Conservation (phyloP, 352 stramenopile genomes). For the Elongisporangium senticosum region DNA sequence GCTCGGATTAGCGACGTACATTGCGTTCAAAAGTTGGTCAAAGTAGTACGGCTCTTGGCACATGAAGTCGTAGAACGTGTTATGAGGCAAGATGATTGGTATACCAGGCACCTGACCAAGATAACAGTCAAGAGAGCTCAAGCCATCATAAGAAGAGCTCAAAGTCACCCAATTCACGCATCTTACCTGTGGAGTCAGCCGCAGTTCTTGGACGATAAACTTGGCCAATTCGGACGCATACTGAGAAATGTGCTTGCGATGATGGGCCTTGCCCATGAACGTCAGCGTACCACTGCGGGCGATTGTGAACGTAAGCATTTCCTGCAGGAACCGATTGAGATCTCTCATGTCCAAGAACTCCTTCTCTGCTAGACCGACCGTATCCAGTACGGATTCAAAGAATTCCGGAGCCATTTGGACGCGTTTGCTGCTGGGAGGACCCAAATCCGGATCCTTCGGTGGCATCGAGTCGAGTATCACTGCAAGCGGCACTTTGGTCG, state of each 20-base stretch:
- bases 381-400: slow-evolving; percentile 31
- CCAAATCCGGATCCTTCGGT: background rate
- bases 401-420: slow-evolving; percentile 36
- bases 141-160: background rate
- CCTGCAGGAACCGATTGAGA: slow-evolving; percentile 38
- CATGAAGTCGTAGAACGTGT: slow-evolving; percentile 52
- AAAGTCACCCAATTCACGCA: slow-evolving; percentile 1
- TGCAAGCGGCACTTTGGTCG: slow-evolving; percentile 10
- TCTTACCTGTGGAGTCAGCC: slow-evolving; percentile 34
- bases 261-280: slow-evolving; percentile 59
- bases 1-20: slow-evolving; percentile 40
- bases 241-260: slow-evolving; percentile 40
- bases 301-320: slow-evolving; percentile 50
- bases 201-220: slow-evolving; percentile 38
- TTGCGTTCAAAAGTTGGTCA: slow-evolving; percentile 28
- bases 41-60: slow-evolving; percentile 41
- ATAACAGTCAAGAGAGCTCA: slow-evolving; percentile 1
- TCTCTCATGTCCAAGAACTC: slow-evolving; percentile 42
- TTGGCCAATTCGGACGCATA: slow-evolving; percentile 44
- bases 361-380: slow-evolving; percentile 27
- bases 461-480: background rate
- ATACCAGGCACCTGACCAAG: background rate
- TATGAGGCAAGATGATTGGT: slow-evolving; percentile 25
- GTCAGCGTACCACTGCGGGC: slow-evolving; percentile 37
- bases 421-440: background rate